Base-by-base conservation (phyloP, 1,284 basidiomycete species). In the Ustilago vetiveriae region DNA sequence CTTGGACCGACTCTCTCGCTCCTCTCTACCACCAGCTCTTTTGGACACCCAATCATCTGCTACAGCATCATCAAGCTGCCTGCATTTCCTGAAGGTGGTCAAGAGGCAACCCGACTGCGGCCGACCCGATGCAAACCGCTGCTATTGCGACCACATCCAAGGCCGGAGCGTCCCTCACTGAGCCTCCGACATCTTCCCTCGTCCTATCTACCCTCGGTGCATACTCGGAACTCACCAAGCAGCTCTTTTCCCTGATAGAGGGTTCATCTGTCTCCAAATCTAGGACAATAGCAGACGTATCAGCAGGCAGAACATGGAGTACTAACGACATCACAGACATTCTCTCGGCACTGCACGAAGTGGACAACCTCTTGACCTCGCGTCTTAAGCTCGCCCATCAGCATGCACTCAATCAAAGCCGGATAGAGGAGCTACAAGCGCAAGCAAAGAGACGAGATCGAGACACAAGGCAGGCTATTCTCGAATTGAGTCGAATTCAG, bases 371-470 rank as follows among this genome's bases (percentile, higher is more conserved):
- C 33, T 58, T 75, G 4, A n/a, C 35, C 4, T 39, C 38, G 13
- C 51, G 53, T 24, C 48, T 75, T 26, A 29, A 55, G 14, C 22
- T 50, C n/a, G 67, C 70, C 0, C 63, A 60, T 8, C 22, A 56
- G 45, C 75, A 76, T 39, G 63, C 67, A 5, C 21, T 39, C 17
- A 76, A 75, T 45, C 70, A 76, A 39, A 26, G 52, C 1, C 22
- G 48, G 1, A 58, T 75, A 19, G 55, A 66, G 10, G 21, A 22
- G 9, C 54, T 76, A 1, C 38, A 72, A 26, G 30, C 30, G 4
- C 38, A 48, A 2, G 65, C 71, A 2, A 63, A 63, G 27, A 39
- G n/a, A 36, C 45, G 62, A 17, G 70, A 75, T 37, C 41, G 54
- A 14, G 39, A 46, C 22, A 69, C 67, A n/a, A 43, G 65, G 13